Base-by-base conservation (phyloP, 768 basidiomycete species). In the Ephemerocybe angulata region DNA sequence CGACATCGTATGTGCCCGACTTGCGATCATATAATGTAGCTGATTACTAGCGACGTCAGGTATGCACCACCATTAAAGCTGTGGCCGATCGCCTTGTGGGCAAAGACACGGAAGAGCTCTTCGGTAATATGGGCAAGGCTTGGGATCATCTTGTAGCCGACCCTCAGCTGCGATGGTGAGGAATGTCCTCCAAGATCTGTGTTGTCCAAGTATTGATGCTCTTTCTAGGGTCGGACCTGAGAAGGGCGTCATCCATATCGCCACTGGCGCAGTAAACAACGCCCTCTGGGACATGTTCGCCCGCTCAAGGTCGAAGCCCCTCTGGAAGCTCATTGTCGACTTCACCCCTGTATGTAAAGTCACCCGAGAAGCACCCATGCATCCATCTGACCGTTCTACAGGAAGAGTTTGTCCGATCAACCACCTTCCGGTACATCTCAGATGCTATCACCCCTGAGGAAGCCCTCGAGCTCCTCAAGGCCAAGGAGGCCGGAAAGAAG, bases 271-370 rank as follows among this genome's bases (percentile, higher is more conserved):
- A 1, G 92, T 98, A 7, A 83, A 91, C 67, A 97, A 97, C 60
- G 95, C 94, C 0, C 64, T 96, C 2, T 98, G 95, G 95, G 95
- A 97, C 64, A 85, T 96, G 84, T 93, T 84, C 60, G 91, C 92
- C 2, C 82, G 87, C 46, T 76, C 86, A 25, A 73, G 87, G 60
- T 75, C 80, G 50, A 96, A 96, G 70, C 95, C 95, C 4, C 72
- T 97, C 3, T 98, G 95, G 95, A 95, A 97, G 67, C 78, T 98
- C 15, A 79, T 98, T 46, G 87, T 87, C 1, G 95, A 98, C 63
- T 93, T 97, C 74, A 88, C 89, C 6, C 87, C 91, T 1, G 87
- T 70, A 58, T 44, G 65, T 53, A 3, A 3, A n/a, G 17, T 52
- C 33, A 47, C 44, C 12, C n/a, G 2, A 6, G n/a, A 10, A 27